Conservation (phyloP, 78 protist genomes). For the Pigoraptor vietnamica region DNA sequence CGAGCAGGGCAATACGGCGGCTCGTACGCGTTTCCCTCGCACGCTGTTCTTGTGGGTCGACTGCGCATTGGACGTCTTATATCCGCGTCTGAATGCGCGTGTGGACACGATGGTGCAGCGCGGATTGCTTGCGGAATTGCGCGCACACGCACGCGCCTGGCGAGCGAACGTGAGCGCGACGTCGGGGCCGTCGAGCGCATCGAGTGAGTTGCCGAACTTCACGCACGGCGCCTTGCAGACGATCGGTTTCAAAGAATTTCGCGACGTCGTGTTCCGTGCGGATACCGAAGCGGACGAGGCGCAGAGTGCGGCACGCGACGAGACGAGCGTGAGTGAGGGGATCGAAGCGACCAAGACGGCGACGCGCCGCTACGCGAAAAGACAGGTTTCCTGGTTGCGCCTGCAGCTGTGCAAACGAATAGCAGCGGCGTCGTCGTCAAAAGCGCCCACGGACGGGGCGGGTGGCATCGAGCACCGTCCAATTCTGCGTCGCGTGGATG, state of each 20-base stretch:
- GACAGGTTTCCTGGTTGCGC: not conserved
- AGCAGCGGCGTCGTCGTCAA: too few species aligned
- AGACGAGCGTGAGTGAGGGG: not conserved
- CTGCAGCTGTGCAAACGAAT: not conserved
- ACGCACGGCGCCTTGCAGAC: not conserved
- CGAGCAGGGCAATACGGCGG: not conserved
- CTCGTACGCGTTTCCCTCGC: not conserved
- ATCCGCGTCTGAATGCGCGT: not conserved
- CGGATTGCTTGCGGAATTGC: not conserved
- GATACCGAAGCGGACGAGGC: not conserved
- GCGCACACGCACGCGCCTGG: not conserved
- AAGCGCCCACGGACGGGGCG: too few species aligned
- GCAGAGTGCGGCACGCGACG: too few species aligned
- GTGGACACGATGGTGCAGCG: not conserved
- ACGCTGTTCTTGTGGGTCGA: not conserved
- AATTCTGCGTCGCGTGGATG: not conserved
- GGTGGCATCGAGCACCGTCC: too few species aligned
- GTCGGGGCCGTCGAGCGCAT: too few species aligned
- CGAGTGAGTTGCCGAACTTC: not conserved
- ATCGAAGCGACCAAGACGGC: not conserved
- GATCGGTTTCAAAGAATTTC: not conserved
- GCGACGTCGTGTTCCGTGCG: not conserved
- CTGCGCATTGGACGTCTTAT: not conserved
- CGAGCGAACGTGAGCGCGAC: too few species aligned
- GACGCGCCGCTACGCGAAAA: not conserved